phyloP scores from a whole-genome alignment of 192 early-diverging fungal species.

The Polychytrium aggregatum region DNA sequence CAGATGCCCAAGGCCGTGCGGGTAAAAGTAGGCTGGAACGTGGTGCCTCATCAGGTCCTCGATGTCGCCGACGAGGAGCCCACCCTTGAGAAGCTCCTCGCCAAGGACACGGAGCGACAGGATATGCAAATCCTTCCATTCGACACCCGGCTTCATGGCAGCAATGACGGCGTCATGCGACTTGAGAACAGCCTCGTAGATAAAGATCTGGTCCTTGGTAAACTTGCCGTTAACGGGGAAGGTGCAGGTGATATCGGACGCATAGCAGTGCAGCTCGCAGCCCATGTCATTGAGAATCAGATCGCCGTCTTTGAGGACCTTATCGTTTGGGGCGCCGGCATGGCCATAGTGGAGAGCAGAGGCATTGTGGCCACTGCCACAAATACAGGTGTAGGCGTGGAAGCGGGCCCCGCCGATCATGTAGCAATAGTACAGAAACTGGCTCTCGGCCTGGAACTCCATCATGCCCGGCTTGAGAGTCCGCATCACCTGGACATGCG shows the following conservation, averaged over 20 bases:
- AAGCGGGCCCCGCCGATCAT: conserved; percentile 51
- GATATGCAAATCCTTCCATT: conserved; percentile 78
- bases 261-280: conserved; percentile 67
- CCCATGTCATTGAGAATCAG: conserved; percentile 48
- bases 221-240: conserved; percentile 74
- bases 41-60: conserved; percentile 51
- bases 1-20: conserved; percentile 83
- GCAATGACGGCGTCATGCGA: conserved; percentile 67
- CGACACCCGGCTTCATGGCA: conserved; percentile 53
- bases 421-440: conserved; percentile 66
- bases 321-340: conserved; percentile 47
- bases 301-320: conserved; percentile 19
- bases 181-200: conserved; percentile 72
- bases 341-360: conserved; percentile 75
- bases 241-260: conserved; percentile 80
- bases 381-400: conserved; percentile 80
- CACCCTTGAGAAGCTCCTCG: conserved; percentile 57
- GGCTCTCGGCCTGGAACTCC: conserved; percentile 60
- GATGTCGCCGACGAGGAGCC: conserved; percentile 58
- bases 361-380: conserved; percentile 64
- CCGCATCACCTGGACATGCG: conserved; percentile 70
- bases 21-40: conserved; percentile 74
- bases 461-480: conserved; percentile 44
- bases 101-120: conserved; percentile 52
- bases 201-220: conserved; percentile 51